These are phyloP conservation scores for Rubia peregrina DNA, from an alignment of 305 asterid species.

Conservation along the genomic window DNA sequence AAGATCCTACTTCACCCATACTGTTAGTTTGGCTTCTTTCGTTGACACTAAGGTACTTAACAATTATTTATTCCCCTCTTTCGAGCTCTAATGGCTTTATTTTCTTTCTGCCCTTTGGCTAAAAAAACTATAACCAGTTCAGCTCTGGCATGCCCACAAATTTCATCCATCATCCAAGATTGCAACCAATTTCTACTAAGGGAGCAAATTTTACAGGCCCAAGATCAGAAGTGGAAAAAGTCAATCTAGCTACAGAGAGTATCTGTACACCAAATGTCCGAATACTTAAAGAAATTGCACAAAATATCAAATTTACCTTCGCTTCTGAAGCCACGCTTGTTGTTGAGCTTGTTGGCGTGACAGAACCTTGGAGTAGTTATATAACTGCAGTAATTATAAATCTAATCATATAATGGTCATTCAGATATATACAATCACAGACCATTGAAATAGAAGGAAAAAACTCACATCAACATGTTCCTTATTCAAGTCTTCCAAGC, in stretches of 20 bases:
- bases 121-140: background rate
- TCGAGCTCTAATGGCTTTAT: background rate
- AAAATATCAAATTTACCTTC: conserved; percentile 48
- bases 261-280: background rate
- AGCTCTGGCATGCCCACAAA: background rate
- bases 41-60: background rate
- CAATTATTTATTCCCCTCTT: background rate
- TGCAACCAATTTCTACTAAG: background rate
- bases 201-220: background rate
- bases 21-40: background rate
- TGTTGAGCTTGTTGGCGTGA: conserved; percentile 96
- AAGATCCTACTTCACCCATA: background rate
- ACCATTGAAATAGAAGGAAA: conserved; percentile 12
- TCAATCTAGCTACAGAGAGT: background rate
- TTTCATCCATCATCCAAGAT: background rate
- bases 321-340: conserved; percentile 93
- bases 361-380: conserved; percentile 78
- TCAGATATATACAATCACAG: background rate
- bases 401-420: conserved; percentile 12
- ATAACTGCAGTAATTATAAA: conserved; percentile 46
- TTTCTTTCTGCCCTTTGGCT: background rate
- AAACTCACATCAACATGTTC: conserved; percentile 79
- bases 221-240: background rate
- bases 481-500: conserved; percentile 94
- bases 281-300: conserved; percentile 1